Evolutionary conservation across 2,329 filamentous ascomycete genomes (phyloP), one percentile per base, ranked within the genome.

Genomic region (Cercospora zeina): DNA sequence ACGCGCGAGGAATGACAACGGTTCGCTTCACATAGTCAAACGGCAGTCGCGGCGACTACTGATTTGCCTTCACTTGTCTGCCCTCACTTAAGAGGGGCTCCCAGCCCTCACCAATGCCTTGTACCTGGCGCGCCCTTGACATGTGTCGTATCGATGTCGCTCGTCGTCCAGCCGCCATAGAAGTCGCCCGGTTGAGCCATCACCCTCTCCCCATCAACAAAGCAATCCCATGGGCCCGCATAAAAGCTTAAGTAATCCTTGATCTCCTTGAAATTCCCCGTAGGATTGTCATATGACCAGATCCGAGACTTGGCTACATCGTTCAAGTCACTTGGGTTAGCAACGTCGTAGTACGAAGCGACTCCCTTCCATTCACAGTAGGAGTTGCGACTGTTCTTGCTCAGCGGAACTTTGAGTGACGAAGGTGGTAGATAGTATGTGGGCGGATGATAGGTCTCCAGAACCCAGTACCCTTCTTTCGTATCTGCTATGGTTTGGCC

Each of bases 141-240:
- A 54, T 66, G 75, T 34, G 71, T 78, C 31, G 83, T 82, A 66
- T 82, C 81, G 63, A 87, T 79, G 61, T 87, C 84, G 63, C 79
- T 81, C 54, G 84, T 87, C 63, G 85, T 82, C 85, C 85, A 88
- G 2, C 85, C 85, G 24, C 85, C 85, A 73, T 87, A 87, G 66
- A 86, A 87, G 67, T 87, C 84, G 7, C 83, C 83, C 14, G 82
- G 83, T 75, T 87, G 84, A 39, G 83, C 76, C 71, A 82, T 77
- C 19, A 86, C 85, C 69, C 78, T 78, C 72, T 87, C 84, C 9
- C 83, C 83, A 71, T 87, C 84, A 4, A 86, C 84, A 71, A 79
- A 85, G 68, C 85, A 87, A 62, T 85, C 81, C 84, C 84, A 87
- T 11, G 84, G 84, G 13, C 81, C 83, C 11, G 82, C 83, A 69